Base-by-base conservation (phyloP, 805 yeast genomes). In the Kregervanrija delftensis region DNA sequence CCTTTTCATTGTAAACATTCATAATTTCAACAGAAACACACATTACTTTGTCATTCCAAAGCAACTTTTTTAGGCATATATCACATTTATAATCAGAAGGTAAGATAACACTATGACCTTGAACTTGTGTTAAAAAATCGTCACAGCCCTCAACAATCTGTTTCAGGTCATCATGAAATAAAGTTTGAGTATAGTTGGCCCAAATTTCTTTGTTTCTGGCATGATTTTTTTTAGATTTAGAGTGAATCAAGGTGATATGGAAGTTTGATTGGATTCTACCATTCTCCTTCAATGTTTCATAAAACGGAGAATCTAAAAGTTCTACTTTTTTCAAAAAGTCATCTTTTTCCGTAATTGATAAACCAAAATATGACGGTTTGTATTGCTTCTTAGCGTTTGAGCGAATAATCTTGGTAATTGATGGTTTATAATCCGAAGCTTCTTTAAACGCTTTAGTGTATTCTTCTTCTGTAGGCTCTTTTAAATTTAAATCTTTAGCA, bases 231-330 rank as follows among this genome's bases (percentile, higher is more conserved):
- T 50, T 48, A 12, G 55, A 48, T 0, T 51, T 48, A 3, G 52
- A 33, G 56, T 85, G 95, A 4, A 76, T 68, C 37, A 85, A 56
- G 0, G 95, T 87, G 3, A 86, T 74, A 56, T 86, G 95, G 51
- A 85, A 81, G 30, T 69, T 69, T 0, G 57, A 41, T 50, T 79
- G 86, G 1, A 82, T 59, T 32, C 79, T 61, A 1, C 61, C 56
- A 0, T 40, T 44, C 1, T 56, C 42, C 32, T 64, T 51, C 11
- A 77, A 46, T 14, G 39, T 39, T 5, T 32, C 22, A 3, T 32
- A 33, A 32, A 45, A 13, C 16, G 13, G 33, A 16, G 15, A 37
- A 37, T 28, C 38, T 37, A 42, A 13, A 11, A 4, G 4, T 12
- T 37, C 41, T 6, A 33, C 34, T 22, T n/a, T 12, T 12, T 17